Evolutionary conservation across 768 basidiomycete species (phyloP).

Genomic region (Amanita pseudoporphyria): DNA sequence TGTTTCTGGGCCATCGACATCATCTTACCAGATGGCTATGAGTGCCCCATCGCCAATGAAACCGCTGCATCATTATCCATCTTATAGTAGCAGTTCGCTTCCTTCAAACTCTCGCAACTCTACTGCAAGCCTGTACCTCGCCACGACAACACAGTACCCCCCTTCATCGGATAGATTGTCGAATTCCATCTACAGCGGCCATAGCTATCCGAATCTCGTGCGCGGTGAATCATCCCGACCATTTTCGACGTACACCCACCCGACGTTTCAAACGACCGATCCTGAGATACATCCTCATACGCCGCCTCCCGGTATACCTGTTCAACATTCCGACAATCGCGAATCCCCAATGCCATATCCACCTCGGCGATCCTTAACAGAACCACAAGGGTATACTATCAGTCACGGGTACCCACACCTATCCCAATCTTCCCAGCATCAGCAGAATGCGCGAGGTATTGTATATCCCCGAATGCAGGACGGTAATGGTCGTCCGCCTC

Average conservation of each 20-base stretch:
- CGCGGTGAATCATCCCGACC: slow-evolving; percentile 36
- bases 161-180: slow-evolving; percentile 44
- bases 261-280: slow-evolving; percentile 36
- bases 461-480: slow-evolving; percentile 34
- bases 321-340: slow-evolving; percentile 28
- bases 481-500: slow-evolving; percentile 19
- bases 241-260: slow-evolving; percentile 43
- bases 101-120: slow-evolving; percentile 33
- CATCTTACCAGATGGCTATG: slow-evolving; percentile 38
- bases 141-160: slow-evolving; percentile 30
- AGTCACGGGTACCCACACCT: slow-evolving; percentile 41
- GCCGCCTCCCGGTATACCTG: slow-evolving; percentile 28
- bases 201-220: slow-evolving; percentile 34
- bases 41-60: slow-evolving; percentile 39
- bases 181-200: slow-evolving; percentile 34
- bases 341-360: slow-evolving; percentile 40
- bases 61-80: slow-evolving; percentile 30
- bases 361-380: slow-evolving; percentile 49
- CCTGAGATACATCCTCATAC: slow-evolving; percentile 30
- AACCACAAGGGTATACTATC: slow-evolving; percentile 43
- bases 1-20: slow-evolving; percentile 26
- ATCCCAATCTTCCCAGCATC: slow-evolving; percentile 33
- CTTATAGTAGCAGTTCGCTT: slow-evolving; percentile 27
- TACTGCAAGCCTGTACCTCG: slow-evolving; percentile 32
- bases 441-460: slow-evolving; percentile 29